Evolutionary conservation across 1,139 yeast species (phyloP).

Genomic region (Hemisphaericaspora xylanilytica): DNA sequence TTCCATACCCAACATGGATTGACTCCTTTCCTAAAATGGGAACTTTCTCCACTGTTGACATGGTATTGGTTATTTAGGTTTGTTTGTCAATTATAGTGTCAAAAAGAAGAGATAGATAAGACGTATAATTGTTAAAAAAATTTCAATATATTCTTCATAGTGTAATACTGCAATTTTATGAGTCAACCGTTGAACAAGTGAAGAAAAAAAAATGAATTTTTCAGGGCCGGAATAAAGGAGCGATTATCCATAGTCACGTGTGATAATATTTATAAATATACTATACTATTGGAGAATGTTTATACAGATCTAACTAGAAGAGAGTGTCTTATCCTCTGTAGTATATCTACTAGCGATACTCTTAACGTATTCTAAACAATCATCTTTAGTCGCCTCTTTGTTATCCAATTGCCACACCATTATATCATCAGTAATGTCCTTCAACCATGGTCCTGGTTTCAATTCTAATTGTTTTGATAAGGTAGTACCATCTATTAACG

Average conservation of each 20-base stretch:
- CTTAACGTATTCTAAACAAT: slow-evolving; percentile 50
- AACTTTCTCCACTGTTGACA: slow-evolving; percentile 50
- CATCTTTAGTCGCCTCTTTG: slow-evolving; percentile 52
- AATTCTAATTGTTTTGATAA: slow-evolving; percentile 47
- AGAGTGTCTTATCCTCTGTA: background rate
- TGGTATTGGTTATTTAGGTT: too few species aligned
- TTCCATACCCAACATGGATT: slow-evolving; percentile 88
- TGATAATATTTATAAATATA: too few species aligned
- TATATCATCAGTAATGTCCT: slow-evolving; percentile 50
- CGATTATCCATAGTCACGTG: background rate
- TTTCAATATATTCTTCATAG: too few species aligned
- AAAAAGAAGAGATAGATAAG: too few species aligned
- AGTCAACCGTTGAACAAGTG: too few species aligned
- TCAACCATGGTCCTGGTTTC: slow-evolving; percentile 88
- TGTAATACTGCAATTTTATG: too few species aligned
- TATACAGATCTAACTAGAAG: background rate
- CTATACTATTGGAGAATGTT: background rate
- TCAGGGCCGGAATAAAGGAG: background rate
- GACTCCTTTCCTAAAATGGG: slow-evolving; percentile 77
- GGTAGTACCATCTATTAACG: slow-evolving; percentile 69
- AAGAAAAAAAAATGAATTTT: background rate
- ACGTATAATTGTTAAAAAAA: too few species aligned
- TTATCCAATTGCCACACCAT: slow-evolving; percentile 75
- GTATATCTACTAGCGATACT: slow-evolving; percentile 11
- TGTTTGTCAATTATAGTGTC: too few species aligned